A percentile compares a stretch with the other conserved stretches of the same genome.
These are phyloP conservation scores for Aspergillus puulaauensis DNA, from an alignment of 2,329 filamentous ascomycete genomes.

Conservation along the genomic window DNA sequence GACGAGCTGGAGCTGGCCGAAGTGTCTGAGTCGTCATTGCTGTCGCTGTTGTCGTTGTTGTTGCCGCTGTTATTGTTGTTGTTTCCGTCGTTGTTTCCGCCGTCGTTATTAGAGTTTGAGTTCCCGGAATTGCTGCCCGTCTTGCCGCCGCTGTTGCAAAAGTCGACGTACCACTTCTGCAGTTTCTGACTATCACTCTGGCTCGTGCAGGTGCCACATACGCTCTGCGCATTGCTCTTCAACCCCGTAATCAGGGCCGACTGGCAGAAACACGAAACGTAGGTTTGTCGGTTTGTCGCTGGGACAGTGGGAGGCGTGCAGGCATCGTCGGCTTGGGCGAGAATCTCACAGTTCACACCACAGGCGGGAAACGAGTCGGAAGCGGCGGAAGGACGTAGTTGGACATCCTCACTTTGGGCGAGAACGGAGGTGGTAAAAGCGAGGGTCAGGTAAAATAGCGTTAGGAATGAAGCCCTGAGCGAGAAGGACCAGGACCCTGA, in stretches of 20 bases:
- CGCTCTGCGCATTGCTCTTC: constrained; percentile 54
- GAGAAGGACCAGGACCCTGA: constrained; percentile 13
- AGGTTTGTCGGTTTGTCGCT: constrained; percentile 52
- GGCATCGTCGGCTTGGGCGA: constrained; percentile 69
- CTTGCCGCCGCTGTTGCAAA: constrained; percentile 57
- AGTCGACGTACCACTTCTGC: constrained; percentile 67
- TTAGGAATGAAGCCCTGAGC: constrained; percentile 4
- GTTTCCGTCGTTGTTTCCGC: constrained; percentile 18
- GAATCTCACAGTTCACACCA: constrained; percentile 57
- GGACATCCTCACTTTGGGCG: constrained; percentile 20
- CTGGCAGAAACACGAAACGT: constrained; percentile 72
- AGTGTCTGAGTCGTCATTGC: constrained; percentile 10
- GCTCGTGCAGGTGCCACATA: constrained; percentile 61
- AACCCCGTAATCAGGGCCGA: constrained; percentile 61
- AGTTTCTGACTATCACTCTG: constrained; percentile 57
- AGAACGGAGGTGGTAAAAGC: constrained; percentile 18
- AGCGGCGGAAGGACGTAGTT: constrained; percentile 37
- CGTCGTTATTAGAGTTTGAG: constrained; percentile 19
- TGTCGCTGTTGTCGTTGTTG: constrained; percentile 17
- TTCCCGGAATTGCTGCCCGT: constrained; percentile 28
- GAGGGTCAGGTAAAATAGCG: constrained; percentile 17
- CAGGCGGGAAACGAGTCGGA: constrained; percentile 60
- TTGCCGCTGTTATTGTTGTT: constrained; percentile 14
- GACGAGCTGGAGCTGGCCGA: too few species aligned
- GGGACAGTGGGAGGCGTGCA: constrained; percentile 63